phyloP scores from a whole-genome alignment of 305 asterid species.

The Fraxinus greggii region DNA sequence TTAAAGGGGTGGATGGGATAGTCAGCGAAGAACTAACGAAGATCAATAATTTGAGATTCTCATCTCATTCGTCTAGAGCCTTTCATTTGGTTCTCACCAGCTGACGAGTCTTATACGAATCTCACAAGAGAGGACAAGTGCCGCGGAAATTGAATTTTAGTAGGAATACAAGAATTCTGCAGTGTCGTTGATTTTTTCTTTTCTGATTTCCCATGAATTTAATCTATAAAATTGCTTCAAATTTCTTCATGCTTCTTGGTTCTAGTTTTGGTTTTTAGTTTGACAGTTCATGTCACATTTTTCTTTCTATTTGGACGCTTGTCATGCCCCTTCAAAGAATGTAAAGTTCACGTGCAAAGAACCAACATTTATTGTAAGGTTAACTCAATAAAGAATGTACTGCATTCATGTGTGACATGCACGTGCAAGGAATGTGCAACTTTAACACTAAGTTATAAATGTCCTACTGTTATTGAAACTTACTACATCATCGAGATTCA shows the following conservation, averaged over 20 bases:
- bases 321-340: not conserved
- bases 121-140: not conserved
- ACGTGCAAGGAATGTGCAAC: not conserved
- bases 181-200: not conserved
- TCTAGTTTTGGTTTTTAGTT: not conserved
- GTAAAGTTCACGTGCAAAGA: not conserved
- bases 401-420: too few species aligned
- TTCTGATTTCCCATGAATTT: not conserved
- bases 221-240: not conserved
- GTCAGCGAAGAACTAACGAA: constrained; percentile 25
- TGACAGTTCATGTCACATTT: not conserved
- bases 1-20: constrained; percentile 27
- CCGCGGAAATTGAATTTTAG: not conserved
- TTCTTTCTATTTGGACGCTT: not conserved
- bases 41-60: not conserved
- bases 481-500: not conserved
- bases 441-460: not conserved
- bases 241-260: not conserved
- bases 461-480: not conserved
- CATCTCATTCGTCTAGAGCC: not conserved
- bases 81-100: too few species aligned
- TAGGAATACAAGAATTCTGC: not conserved
- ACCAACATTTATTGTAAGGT: not conserved
- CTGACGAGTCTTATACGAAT: too few species aligned
- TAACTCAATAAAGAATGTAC: not conserved